Evolutionary conservation across 352 stramenopile genomes (phyloP), one percentile per base, ranked within the genome.

Genomic region (Phytopythium sindhum): DNA sequence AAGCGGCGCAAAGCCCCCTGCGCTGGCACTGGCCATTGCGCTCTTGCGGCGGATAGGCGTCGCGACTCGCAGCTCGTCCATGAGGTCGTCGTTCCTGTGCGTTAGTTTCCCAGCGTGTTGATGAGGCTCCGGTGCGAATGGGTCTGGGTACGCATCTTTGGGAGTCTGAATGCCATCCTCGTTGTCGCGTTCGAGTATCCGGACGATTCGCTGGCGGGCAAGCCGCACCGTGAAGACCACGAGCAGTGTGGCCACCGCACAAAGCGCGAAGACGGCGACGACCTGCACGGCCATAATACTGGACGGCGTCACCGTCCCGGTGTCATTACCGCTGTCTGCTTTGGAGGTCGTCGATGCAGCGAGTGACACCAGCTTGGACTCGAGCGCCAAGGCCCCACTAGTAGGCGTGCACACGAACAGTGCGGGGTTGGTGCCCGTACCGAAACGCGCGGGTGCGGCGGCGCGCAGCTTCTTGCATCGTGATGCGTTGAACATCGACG

Each of bases 201-300:
- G 8, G 9, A 48, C n/a, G 10, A 60, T 28, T 14, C 39, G 12
- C 54, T 60, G 54, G 31, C 54, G 39, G 41, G 62, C 33, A 70
- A 74, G 63, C 10, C 54, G 54, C 60, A 65, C 15, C 60, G 64
- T 47, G 51, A 68, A 37, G 60, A 78, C 41, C 64, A 80, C 62
- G 69, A 72, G 45, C 69, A 79, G 37, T 65, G 54, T 60, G 1
- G 35, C 54, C 11, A 60, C 35, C 17, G 54, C 54, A 23, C 54
- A 60, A 6, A 60, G 54, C n/a, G 54, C 54, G 17, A 60, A 60
- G 7, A 60, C 26, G 35, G 54, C 54, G n/a, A 60, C 31, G 54
- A 60, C 54, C 35, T 60, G 35, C 21, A 60, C 80, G 12, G 80
- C 78, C 31, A 70, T 88, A 63, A 74, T 90, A 52, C 86, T 81